These are phyloP conservation scores for Aspergillus homomorphus DNA, from an alignment of 495 filamentous ascomycete genomes.

Conservation along the genomic window DNA sequence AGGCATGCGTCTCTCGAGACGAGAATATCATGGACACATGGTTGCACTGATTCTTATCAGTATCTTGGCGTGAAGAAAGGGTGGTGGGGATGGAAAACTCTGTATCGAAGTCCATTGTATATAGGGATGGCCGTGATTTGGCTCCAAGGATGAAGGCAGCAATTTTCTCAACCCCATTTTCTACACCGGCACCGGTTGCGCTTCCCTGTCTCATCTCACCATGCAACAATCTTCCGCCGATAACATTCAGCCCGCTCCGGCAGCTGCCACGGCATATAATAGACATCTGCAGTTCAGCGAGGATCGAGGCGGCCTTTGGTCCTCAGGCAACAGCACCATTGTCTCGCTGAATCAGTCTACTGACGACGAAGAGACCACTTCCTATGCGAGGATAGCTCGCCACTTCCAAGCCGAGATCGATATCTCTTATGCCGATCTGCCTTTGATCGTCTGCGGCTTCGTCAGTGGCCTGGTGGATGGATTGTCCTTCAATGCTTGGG, in stretches of 20 bases:
- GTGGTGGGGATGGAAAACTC: neutral
- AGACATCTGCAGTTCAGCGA: constrained; percentile 11
- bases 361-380: constrained; percentile 16
- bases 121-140: neutral
- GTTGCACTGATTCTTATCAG: neutral
- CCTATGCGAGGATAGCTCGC: constrained; percentile 15
- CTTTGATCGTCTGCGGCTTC: constrained; percentile 38
- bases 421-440: constrained; percentile 27
- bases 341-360: constrained; percentile 22
- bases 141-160: neutral
- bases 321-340: constrained; percentile 25
- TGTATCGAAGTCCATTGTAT: neutral
- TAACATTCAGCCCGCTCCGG: neutral
- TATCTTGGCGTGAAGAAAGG: constrained; percentile 1
- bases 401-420: constrained; percentile 25
- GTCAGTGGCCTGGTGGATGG: constrained; percentile 40
- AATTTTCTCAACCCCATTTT: neutral
- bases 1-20: neutral
- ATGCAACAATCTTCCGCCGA: neutral
- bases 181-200: neutral
- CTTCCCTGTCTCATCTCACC: neutral
- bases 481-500: constrained; percentile 47
- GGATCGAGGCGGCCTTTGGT: constrained; percentile 23
- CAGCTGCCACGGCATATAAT: neutral
- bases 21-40: neutral